phyloP scores from a whole-genome alignment of 129 eudicot species.

The Logfia minima region DNA sequence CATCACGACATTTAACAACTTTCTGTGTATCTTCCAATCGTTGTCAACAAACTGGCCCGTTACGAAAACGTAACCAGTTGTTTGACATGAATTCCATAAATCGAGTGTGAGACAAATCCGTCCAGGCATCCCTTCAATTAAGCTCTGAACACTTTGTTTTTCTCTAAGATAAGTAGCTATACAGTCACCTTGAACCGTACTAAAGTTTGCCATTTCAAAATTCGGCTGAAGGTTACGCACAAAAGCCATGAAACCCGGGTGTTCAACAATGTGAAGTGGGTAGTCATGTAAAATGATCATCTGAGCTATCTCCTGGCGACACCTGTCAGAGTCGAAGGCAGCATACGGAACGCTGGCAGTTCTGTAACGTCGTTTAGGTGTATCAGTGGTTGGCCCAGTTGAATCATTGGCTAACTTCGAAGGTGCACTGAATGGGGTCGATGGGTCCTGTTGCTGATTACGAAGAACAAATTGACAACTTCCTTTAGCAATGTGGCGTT shows the following conservation, averaged over 20 bases:
- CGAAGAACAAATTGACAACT: conserved; percentile 70
- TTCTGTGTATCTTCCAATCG: conserved; percentile 85
- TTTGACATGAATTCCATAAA: conserved; percentile 71
- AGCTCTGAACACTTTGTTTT: conserved; percentile 65
- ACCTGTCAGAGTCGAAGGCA: conserved; percentile 71
- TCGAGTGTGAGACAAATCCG: conserved; percentile 77
- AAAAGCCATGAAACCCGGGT: conserved; percentile 83
- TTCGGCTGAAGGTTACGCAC: conserved; percentile 79
- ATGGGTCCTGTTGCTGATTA: conserved; percentile 45
- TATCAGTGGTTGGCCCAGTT: conserved; percentile 31
- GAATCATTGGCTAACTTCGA: conserved; percentile 42
- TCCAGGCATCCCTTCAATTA: conserved; percentile 84
- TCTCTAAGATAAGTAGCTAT: conserved; percentile 78
- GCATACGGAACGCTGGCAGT: conserved; percentile 53
- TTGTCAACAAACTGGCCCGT: conserved; percentile 78
- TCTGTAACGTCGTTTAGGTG: conserved; percentile 79
- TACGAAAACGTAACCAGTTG: conserved; percentile 72
- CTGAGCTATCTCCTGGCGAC: conserved; percentile 82
- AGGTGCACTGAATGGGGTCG: conserved; percentile 57
- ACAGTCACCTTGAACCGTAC: conserved; percentile 84
- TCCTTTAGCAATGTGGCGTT: conserved; percentile 96
- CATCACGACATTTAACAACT: conserved; percentile 57
- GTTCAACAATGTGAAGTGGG: conserved; percentile 94
- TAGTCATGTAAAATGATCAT: conserved; percentile 92
- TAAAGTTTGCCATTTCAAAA: conserved; percentile 78